These are phyloP conservation scores for Mortierella sp. DNA, from an alignment of 371 early-diverging fungal genomes.

Conservation along the genomic window DNA sequence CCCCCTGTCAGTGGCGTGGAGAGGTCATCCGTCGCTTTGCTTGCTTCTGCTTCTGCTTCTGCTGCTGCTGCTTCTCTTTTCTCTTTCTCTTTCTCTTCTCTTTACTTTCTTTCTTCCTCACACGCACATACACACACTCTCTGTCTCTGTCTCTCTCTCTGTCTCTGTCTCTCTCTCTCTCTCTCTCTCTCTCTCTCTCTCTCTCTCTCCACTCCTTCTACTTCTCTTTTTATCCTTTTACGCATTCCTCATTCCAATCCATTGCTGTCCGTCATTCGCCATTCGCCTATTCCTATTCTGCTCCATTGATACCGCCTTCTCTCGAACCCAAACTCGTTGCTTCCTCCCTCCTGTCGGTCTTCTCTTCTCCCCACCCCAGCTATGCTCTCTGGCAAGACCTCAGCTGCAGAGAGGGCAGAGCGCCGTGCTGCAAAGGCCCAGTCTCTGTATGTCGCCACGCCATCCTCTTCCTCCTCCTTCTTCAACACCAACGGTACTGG, in stretches of 20 bases:
- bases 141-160: not conserved
- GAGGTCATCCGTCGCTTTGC: too few species aligned
- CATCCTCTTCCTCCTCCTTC: conserved; percentile 20
- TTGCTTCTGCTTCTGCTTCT: not conserved
- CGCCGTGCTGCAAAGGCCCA: conserved; percentile 48
- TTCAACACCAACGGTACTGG: conserved; percentile 20
- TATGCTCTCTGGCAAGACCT: conserved; percentile 42
- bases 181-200: not conserved
- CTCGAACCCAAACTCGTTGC: too few species aligned
- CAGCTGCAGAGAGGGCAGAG: conserved; percentile 39
- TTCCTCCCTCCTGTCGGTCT: too few species aligned
- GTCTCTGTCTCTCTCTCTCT: not conserved
- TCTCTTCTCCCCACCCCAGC: too few species aligned
- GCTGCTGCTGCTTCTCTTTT: not conserved
- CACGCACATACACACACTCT: too few species aligned
- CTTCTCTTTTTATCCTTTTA: conserved; percentile 3
- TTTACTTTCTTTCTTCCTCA: not conserved
- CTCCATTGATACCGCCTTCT: too few species aligned
- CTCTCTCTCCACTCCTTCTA: not conserved
- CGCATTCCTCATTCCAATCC: too few species aligned
- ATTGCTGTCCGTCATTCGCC: too few species aligned
- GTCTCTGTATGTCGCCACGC: conserved; percentile 49
- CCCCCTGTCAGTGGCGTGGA: too few species aligned
- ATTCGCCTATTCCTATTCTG: too few species aligned
- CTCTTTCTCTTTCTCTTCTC: not conserved